Evolutionary conservation across 2,329 filamentous ascomycete species (phyloP).

Genomic region (Botrytis squamosa): DNA sequence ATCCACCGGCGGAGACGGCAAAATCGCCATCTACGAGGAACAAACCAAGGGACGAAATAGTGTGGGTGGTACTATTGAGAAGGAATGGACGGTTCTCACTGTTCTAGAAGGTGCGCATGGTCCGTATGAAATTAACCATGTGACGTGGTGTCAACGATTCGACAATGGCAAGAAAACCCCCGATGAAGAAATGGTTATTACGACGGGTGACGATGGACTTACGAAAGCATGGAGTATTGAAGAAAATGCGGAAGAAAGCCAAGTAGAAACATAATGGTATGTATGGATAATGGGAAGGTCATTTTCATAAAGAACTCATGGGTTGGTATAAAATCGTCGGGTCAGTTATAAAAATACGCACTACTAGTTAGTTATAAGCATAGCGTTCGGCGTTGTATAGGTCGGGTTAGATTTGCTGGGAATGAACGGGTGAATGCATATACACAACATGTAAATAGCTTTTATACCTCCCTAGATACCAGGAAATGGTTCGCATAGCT

Average conservation of each 20-base stretch:
- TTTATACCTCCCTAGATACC: background rate
- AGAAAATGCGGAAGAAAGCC: slow-evolving; percentile 18
- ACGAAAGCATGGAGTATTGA: slow-evolving; percentile 77
- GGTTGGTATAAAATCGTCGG: background rate
- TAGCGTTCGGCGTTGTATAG: slow-evolving; percentile 18
- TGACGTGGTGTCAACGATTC: slow-evolving; percentile 79
- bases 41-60: slow-evolving; percentile 33
- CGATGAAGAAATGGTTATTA: slow-evolving; percentile 84
- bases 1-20: slow-evolving; percentile 86
- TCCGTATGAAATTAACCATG: slow-evolving; percentile 91
- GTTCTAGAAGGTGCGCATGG: slow-evolving; percentile 76
- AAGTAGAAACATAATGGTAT: background rate
- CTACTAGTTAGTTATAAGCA: slow-evolving; percentile 3
- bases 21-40: slow-evolving; percentile 77
- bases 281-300: background rate
- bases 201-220: slow-evolving; percentile 87
- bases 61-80: slow-evolving; percentile 39
- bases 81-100: slow-evolving; percentile 70
- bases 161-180: slow-evolving; percentile 59
- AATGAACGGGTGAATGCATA: background rate
- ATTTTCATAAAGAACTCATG: background rate
- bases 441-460: background rate
- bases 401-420: slow-evolving; percentile 1
- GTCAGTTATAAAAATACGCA: slow-evolving; percentile 2
- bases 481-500: background rate